Conservation (phyloP, 305 asterid genomes). For the Solanum hybrid region DNA sequence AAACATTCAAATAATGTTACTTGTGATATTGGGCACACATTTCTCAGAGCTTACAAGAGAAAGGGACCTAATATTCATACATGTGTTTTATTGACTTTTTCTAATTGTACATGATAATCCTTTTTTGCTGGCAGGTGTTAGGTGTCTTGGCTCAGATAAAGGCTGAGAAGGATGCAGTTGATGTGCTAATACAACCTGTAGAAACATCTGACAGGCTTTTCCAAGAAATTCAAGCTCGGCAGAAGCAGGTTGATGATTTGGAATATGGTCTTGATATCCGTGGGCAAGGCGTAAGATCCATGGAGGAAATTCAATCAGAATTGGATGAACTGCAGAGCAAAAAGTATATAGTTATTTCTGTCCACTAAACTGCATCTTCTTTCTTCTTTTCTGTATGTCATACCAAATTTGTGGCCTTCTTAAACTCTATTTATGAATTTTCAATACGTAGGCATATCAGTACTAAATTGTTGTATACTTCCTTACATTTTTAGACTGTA, state of each 20-base stretch:
- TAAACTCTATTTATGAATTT: neutral
- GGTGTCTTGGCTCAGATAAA: constrained; percentile 87
- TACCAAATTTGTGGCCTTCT: neutral
- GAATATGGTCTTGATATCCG: constrained; percentile 73
- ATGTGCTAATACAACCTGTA: constrained; percentile 65
- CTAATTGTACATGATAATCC: neutral
- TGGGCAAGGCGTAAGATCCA: constrained; percentile 64
- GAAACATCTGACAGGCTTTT: constrained; percentile 76
- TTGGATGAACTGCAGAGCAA: constrained; percentile 45
- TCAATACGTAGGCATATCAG: neutral
- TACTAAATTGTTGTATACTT: neutral
- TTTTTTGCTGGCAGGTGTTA: constrained; percentile 43
- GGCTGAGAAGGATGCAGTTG: constrained; percentile 76
- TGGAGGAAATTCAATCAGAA: constrained; percentile 58
- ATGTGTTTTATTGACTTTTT: neutral
- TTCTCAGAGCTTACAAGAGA: neutral
- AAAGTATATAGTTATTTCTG: constrained; percentile 24
- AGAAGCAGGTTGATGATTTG: constrained; percentile 58
- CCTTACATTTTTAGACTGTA: neutral
- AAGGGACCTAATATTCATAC: neutral
- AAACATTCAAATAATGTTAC: neutral
- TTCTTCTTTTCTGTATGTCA: neutral
- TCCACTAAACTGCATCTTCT: neutral
- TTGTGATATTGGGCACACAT: neutral
- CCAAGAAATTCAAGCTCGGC: constrained; percentile 64